Evolutionary conservation across 345 rosid genomes (phyloP), one percentile per base, ranked within the genome.

Genomic region (Syzygium oleosum): DNA sequence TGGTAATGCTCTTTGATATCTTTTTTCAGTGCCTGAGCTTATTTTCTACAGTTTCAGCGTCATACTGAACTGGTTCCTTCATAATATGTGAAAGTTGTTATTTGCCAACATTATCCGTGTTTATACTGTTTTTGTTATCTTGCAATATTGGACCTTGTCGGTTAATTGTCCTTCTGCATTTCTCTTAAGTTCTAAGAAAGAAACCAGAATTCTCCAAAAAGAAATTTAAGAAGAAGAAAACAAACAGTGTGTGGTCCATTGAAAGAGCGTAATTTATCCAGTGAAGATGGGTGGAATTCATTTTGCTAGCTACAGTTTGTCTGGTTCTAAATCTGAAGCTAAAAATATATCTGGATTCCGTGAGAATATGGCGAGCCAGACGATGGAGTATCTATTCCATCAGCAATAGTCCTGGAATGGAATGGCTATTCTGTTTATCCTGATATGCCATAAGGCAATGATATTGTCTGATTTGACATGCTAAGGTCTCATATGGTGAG

Each of bases 1-100:
- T 93, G 98, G 99, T 98, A 93, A 84, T 84, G 80, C 27, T 21
- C 84, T 51, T 7, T 59, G 49, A 19, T 17, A 52, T 58, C 55
- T 85, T 43, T n/a, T 25, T 56, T 27, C 49, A 73, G 83, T 38
- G 10, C 73, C 49, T 73, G 83, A 38, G 83, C 83, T 73, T 73
- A 73, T 73, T 65, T 73, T 29, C 41, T 25, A 38, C 46, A 85
- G 59, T 49, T 12, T 78, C 54, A 84, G 54, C 31, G 2, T 73
- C 80, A 38, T 73, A 73, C 25, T 14, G 21, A 19, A 73, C 83
- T 19, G 25, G 83, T 73, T 73, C 83, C 49, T 73, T 73, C 49
- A 38, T 41, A 34, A 19, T 73, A 38, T 5, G 83, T 1, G 49
- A 73, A 38, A 38, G 83, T 38, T 73, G 83, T 73, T 38, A 38